Conservation (phyloP, 805 yeast genomes). For the Trichomonascus vanleenenianus region DNA sequence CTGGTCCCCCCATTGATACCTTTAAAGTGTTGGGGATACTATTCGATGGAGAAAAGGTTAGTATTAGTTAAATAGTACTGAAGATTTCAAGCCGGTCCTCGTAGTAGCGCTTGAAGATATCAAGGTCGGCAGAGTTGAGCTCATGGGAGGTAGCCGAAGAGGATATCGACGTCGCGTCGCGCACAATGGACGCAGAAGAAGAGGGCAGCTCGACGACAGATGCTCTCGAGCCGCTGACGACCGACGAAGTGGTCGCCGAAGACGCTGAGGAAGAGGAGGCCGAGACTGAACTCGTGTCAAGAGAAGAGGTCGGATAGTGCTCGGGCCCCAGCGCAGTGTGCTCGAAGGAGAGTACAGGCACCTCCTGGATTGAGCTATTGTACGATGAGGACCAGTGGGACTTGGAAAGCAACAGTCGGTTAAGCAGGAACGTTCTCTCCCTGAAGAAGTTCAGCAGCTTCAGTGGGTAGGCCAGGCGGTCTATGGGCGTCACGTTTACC, state of each 20-base stretch:
- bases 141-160: neutral
- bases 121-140: conserved; percentile 5
- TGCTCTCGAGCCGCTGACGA: neutral
- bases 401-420: conserved; percentile 17
- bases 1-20: too few relatives aligned
- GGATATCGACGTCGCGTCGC: too few relatives aligned
- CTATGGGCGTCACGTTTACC: conserved; percentile 4
- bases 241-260: conserved; percentile 1
- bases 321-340: conserved; percentile 11
- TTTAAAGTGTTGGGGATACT: too few relatives aligned
- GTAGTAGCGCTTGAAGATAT: conserved; percentile 16
- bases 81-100: conserved; percentile 20
- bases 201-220: neutral
- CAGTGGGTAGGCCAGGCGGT: conserved; percentile 21
- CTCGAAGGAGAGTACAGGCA: conserved; percentile 24
- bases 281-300: conserved; percentile 1
- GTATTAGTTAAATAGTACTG: conserved; percentile 4
- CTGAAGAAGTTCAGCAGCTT: conserved; percentile 27
- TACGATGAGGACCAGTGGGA: conserved; percentile 15
- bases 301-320: conserved; percentile 12
- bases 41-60: too few relatives aligned
- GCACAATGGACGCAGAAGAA: too few relatives aligned
- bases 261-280: conserved; percentile 5
- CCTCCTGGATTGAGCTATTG: conserved; percentile 19
- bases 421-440: conserved; percentile 16